Evolutionary conservation across 2,329 filamentous ascomycete genomes (phyloP), one percentile per base, ranked within the genome.

Genomic region (Xylaria sp.): DNA sequence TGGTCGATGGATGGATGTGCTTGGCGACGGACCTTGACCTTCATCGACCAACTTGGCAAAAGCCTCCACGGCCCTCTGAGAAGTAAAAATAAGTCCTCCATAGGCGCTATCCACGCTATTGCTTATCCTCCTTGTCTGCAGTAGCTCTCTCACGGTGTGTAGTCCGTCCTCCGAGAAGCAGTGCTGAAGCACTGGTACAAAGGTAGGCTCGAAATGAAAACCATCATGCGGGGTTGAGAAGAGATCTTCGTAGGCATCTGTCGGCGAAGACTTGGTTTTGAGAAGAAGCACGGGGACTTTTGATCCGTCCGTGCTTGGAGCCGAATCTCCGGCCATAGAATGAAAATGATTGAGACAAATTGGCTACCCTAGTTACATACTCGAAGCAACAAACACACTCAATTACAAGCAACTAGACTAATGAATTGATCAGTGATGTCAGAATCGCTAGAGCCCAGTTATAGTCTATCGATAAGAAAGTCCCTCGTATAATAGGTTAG

Each of bases 81-180:
- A 94, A 1, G 93, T 96, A 77, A 96, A 95, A 59, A 96, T 90
- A 66, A 95, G 81, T n/a, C 92, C 93, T 5, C 92, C 92, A 75
- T 93, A 95, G 15, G 81, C 74, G 48, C 79, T 78, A 2, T 77
- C 80, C 0, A 75, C 48, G n/a, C 68, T 69, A 2, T 61, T 74
- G 54, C 82, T 81, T 68, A 90, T 84, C 17, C 75, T 71, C 28
- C 77, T 80, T 1, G 76, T 72, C 10, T 74, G 76, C 10, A 94
- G 83, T 17, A 89, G 76, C 3, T 79, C 75, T 36, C 82, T 82
- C 26, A 94, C 80, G 51, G 80, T 80, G 33, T 80, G 77, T 73
- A 93, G 80, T 1, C 90, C 88, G 28, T 85, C 81, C 36, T 89
- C 84, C 66, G 88, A 83, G 75, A 93, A 90, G 33, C 82, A 83